Evolutionary conservation across 768 basidiomycete species (phyloP).

Genomic region (Daedalea quercina): DNA sequence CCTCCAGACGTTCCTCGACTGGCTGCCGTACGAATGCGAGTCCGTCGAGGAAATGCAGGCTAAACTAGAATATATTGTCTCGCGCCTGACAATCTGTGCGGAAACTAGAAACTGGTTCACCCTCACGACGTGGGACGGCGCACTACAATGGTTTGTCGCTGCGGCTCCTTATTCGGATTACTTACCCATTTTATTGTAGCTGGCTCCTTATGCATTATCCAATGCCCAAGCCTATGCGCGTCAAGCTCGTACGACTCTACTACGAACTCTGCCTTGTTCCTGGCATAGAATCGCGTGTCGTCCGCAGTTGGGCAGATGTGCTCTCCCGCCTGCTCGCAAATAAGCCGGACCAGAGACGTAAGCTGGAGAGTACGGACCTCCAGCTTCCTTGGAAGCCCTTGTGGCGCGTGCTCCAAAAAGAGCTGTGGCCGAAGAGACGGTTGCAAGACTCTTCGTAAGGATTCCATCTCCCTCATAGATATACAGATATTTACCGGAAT

Average conservation of each 20-base stretch:
- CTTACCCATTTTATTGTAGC: conserved; percentile 28
- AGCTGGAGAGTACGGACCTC: conserved; percentile 61
- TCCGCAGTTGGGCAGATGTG: conserved; percentile 76
- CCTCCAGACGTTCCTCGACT: conserved; percentile 58
- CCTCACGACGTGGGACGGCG: conserved; percentile 72
- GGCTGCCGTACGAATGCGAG: conserved; percentile 71
- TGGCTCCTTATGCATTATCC: conserved; percentile 83
- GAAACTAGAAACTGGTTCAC: conserved; percentile 70
- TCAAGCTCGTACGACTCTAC: conserved; percentile 67
- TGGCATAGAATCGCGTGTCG: conserved; percentile 64
- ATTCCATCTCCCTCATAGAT: neutral
- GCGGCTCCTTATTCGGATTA: neutral
- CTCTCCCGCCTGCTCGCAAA: conserved; percentile 61
- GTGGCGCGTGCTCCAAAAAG: conserved; percentile 70
- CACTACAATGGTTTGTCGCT: conserved; percentile 64
- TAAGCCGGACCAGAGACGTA: conserved; percentile 59
- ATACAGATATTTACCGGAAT: too few species aligned
- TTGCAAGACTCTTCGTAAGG: conserved; percentile 53
- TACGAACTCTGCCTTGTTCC: conserved; percentile 75
- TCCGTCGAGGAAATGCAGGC: conserved; percentile 63
- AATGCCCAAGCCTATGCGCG: conserved; percentile 58
- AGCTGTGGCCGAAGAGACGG: conserved; percentile 66
- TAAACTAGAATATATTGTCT: conserved; percentile 62
- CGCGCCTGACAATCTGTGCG: conserved; percentile 64
- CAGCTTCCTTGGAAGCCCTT: conserved; percentile 68